Base-by-base conservation (phyloP, 371 early-diverging fungal species). In the Caulochytrium protostelioides region DNA sequence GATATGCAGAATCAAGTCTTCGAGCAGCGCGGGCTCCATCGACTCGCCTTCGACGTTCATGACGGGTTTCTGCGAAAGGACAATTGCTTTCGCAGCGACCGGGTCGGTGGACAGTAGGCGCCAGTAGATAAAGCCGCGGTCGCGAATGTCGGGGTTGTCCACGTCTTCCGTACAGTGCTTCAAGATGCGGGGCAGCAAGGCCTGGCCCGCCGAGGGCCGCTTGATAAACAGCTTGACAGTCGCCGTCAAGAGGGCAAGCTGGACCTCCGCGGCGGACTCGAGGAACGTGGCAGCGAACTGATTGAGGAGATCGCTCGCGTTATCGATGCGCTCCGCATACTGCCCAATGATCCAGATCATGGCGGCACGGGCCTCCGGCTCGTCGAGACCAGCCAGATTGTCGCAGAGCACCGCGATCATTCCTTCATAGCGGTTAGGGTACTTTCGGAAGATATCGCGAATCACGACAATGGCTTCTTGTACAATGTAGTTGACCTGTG, bases 121-220 rank as follows among this genome's bases (percentile, higher is more conserved):
- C 94, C 92, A 91, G 52, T 91, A 91, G 21, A 95, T 78, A 41
- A 81, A 90, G 1, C 83, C 91, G 32, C 92, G 71, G 46, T 95
- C 97, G 22, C 97, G 65, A 34, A 94, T 63, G 55, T 92, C 94
- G 1, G 92, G 87, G 55, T 84, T 85, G 47, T 89, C 86, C 43
- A 77, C 74, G 28, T 79, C 80, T 34, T 79, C 77, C 1, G 91
- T 85, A 1, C 84, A 76, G 24, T 65, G 74, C 48, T 89, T 81
- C 22, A 92, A 65, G 8, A 83, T 68, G 32, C 73, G 70, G 14
- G 81, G 79, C 6, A 91, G 80, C 28, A 92, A 52, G 9, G 76
- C 79, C 61, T 87, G 83, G 18, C 75, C 80, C 32, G 72, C 74
- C n/a, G 68, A 58, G 28, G 92, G 90, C 23, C 78, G 68, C 49